A percentile compares a stretch with the other conserved stretches of the same genome.
These are phyloP conservation scores for Neofusicoccum kwambonambiense DNA, from an alignment of 2,329 filamentous ascomycete genomes.

Conservation along the genomic window DNA sequence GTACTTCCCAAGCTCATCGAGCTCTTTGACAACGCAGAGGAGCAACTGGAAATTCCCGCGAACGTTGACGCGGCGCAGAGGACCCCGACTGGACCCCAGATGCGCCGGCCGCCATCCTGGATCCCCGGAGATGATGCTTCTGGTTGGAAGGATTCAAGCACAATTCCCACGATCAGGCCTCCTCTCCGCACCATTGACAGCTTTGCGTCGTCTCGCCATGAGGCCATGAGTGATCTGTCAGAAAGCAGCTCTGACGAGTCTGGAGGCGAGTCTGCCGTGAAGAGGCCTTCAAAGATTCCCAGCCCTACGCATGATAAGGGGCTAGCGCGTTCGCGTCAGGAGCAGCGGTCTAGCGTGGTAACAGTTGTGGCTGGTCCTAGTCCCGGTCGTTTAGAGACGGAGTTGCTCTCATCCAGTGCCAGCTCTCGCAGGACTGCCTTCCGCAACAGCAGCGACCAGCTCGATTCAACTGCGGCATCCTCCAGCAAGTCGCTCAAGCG, in stretches of 20 bases:
- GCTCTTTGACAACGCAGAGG: conserved; percentile 27
- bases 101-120: conserved; percentile 10
- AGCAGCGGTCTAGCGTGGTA: conserved; percentile 1
- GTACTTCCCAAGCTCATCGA: conserved; percentile 36
- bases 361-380: neutral
- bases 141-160: neutral
- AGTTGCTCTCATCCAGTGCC: conserved; percentile 16
- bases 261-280: neutral
- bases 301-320: conserved; percentile 9
- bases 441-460: conserved; percentile 1
- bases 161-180: neutral
- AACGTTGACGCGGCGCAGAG: neutral
- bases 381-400: neutral
- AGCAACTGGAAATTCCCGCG: neutral
- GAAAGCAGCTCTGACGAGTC: conserved; percentile 13
- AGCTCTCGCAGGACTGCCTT: conserved; percentile 11
- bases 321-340: conserved; percentile 1
- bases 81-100: conserved; percentile 7
- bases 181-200: conserved; percentile 2
- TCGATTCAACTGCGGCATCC: neutral
- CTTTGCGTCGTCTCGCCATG: neutral
- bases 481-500: neutral
- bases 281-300: conserved; percentile 6
- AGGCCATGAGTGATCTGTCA: conserved; percentile 11
- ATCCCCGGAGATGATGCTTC: conserved; percentile 4